phyloP scores from a whole-genome alignment of 2,329 filamentous ascomycete genomes.

The Nannizziopsis arthrosporioides region DNA sequence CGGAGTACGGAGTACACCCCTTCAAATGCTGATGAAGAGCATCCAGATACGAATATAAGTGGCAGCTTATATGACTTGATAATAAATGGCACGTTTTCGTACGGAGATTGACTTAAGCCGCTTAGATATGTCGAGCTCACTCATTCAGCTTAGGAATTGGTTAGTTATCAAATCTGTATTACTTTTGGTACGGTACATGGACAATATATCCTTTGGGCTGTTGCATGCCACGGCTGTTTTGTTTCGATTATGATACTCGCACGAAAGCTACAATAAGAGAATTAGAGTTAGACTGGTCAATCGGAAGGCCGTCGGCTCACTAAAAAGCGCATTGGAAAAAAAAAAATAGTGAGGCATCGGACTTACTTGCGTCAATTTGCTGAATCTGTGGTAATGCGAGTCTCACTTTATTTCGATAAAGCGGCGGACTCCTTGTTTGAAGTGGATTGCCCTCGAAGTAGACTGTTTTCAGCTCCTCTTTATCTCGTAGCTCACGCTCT shows the following conservation, averaged over 20 bases:
- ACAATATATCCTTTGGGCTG: background rate
- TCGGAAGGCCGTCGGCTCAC: background rate
- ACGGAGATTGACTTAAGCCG: too few relatives aligned
- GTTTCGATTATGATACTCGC: slow-evolving; percentile 3
- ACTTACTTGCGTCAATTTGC: slow-evolving; percentile 97
- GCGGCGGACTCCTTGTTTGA: slow-evolving; percentile 62
- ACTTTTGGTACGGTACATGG: background rate
- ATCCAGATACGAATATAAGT: too few relatives aligned
- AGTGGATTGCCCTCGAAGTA: slow-evolving; percentile 95
- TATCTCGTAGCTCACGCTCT: slow-evolving; percentile 62
- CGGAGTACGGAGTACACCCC: too few relatives aligned
- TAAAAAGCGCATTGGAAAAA: background rate
- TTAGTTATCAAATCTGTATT: background rate
- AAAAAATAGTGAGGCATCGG: background rate
- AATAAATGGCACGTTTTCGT: too few relatives aligned
- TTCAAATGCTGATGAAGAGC: too few relatives aligned
- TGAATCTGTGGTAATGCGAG: slow-evolving; percentile 74
- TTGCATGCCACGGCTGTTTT: too few relatives aligned
- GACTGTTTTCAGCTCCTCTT: slow-evolving; percentile 70
- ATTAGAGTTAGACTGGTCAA: background rate
- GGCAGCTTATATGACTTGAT: too few relatives aligned
- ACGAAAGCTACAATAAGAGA: background rate
- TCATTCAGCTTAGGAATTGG: too few relatives aligned
- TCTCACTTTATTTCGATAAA: slow-evolving; percentile 89
- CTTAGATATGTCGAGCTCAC: too few relatives aligned